Conservation (phyloP, 2,329 filamentous ascomycete species). For the Xylariaceae sp. region DNA sequence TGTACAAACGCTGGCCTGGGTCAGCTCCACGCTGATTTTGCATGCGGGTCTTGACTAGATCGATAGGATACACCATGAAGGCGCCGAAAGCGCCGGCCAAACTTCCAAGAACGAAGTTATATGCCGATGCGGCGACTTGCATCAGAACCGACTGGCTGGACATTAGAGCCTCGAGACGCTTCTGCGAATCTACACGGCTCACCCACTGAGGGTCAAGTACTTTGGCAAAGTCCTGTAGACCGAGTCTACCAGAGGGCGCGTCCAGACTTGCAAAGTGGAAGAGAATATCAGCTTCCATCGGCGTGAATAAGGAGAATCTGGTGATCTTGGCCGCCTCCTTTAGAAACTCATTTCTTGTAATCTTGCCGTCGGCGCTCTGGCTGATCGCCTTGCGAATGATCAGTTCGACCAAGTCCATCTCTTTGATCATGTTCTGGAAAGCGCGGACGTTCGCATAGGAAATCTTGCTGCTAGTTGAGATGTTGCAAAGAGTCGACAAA, state of each 20-base stretch:
- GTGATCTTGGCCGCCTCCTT: slow-evolving; percentile 89
- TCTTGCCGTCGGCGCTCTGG: slow-evolving; percentile 84
- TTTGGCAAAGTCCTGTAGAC: slow-evolving; percentile 82
- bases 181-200: slow-evolving; percentile 51
- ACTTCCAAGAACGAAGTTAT: slow-evolving; percentile 87
- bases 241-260: slow-evolving; percentile 78
- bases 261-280: slow-evolving; percentile 97
- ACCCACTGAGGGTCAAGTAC: slow-evolving; percentile 94
- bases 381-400: slow-evolving; percentile 82
- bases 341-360: slow-evolving; percentile 88
- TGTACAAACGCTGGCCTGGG: slow-evolving; percentile 85
- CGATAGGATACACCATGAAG: slow-evolving; percentile 99
- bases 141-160: slow-evolving; percentile 56
- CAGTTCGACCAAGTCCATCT: slow-evolving; percentile 96
- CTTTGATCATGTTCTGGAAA: slow-evolving; percentile 95
- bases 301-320: slow-evolving; percentile 92
- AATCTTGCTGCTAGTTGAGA: slow-evolving; percentile 85
- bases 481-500: slow-evolving; percentile 90
- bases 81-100: slow-evolving; percentile 94
- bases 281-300: slow-evolving; percentile 97
- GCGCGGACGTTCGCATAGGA: slow-evolving; percentile 96
- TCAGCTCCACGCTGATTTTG: slow-evolving; percentile 87
- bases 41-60: slow-evolving; percentile 96
- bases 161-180: slow-evolving; percentile 27
- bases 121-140: slow-evolving; percentile 68